Evolutionary conservation across 1,284 basidiomycete species (phyloP), one percentile per base, ranked within the genome.

Genomic region (Erythrobasidium hasegawianum): DNA sequence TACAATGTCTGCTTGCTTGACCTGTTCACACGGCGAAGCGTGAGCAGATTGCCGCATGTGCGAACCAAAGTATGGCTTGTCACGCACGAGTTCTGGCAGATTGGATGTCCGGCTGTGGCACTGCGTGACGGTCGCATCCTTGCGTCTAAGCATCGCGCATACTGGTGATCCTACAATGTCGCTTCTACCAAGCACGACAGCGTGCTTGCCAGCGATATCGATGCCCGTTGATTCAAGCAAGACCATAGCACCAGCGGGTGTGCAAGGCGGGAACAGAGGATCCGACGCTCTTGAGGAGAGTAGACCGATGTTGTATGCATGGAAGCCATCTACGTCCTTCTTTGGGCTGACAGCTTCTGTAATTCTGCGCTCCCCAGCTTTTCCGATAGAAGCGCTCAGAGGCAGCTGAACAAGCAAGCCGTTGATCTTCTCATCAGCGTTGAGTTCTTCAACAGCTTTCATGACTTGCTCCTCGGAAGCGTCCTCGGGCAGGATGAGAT

Each of bases 241-340:
- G 72, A 86, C 85, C 75, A 97, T 88, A 64, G 95, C 87, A 38
- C 91, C 96, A 22, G 92, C 87, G 0, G 96, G 96, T 9, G 96
- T 99, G 81, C 96, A 98, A 22, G 96, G 95, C 10, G 86, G 82
- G 79, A 97, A 97, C 67, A 95, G 83, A 27, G 96, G 96, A 26
- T 86, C 86, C 27, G 89, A 87, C 52, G 93, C 89, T 72, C 93
- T 87, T 67, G 92, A 96, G 53, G 89, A 87, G 56, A 99, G 84
- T 73, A 93, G 88, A 27, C 96, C 96, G 72, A 98, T 97, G 80
- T 98, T 99, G 79, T 97, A 95, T 5, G 95, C 92, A 81, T 97
- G 93, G 83, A 99, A 99, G 58, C 90, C 96, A 79, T 99, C 96
- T 67, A 98, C 89, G 75, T 99, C 96, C 81, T 99, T 99, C 76